Conservation (phyloP, 2,329 filamentous ascomycete species). For the Xylaria polymorpha region DNA sequence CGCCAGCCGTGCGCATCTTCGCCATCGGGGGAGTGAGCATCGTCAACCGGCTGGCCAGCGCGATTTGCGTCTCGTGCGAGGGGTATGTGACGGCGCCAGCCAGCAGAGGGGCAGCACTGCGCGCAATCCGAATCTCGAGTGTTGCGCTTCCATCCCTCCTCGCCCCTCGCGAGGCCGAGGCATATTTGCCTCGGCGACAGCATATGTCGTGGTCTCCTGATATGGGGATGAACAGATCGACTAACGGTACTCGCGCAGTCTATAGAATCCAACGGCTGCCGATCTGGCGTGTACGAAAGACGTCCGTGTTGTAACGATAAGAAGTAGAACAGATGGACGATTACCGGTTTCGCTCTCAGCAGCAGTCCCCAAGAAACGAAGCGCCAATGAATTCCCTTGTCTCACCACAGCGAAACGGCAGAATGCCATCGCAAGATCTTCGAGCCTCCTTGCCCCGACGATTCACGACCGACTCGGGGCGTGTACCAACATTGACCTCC, state of each 20-base stretch:
- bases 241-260: slow-evolving; percentile 45
- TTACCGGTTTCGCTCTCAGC: slow-evolving; percentile 80
- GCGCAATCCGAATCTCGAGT: slow-evolving; percentile 33
- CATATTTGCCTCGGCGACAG: slow-evolving; percentile 18
- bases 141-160: slow-evolving; percentile 29
- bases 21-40: slow-evolving; percentile 36
- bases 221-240: slow-evolving; percentile 1
- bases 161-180: slow-evolving; percentile 29
- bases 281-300: slow-evolving; percentile 57
- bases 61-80: slow-evolving; percentile 38
- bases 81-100: slow-evolving; percentile 30
- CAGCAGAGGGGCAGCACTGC: slow-evolving; percentile 28
- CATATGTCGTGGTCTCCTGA: slow-evolving; percentile 4
- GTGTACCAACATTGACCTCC: slow-evolving; percentile 79
- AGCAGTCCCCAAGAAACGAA: slow-evolving; percentile 78
- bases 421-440: slow-evolving; percentile 72
- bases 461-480: slow-evolving; percentile 91
- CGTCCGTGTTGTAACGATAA: slow-evolving; percentile 53
- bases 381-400: slow-evolving; percentile 78
- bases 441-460: slow-evolving; percentile 85
- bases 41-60: slow-evolving; percentile 41
- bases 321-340: slow-evolving; percentile 74
- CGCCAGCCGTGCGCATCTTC: slow-evolving; percentile 16
- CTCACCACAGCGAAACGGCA: slow-evolving; percentile 77
- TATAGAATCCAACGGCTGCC: slow-evolving; percentile 54